Base-by-base conservation (phyloP, 2,329 filamentous ascomycete species). In the Fusarium sp. region DNA sequence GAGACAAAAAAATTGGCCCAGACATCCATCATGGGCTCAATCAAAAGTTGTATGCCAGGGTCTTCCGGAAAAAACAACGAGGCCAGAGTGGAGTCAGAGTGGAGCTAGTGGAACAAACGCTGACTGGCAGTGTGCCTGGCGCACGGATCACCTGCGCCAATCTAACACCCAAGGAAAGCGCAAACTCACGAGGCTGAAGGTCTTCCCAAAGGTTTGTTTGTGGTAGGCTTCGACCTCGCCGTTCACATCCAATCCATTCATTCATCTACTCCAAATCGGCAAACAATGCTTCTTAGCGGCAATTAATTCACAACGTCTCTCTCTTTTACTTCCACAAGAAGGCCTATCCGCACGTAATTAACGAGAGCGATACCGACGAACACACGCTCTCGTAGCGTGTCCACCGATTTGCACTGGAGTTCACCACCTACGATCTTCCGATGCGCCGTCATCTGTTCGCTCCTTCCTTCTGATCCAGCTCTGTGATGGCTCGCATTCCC, bases 41-140 rank as follows among this genome's bases (percentile, higher is more conserved):
- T 33, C 34, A 36, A 58, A 66, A 50, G 28, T 54, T 52, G 30
- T 50, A 28, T 30, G 52, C 49, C 38, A 50, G 50, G 67, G 69
- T 69, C 53, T 37, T 42, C 49, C 77, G 76, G 77, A 78, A 77
- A 76, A 78, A 77, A 75, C 60, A 64, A 57, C 70, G 59, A 72
- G 71, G 71, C 73, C 54, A 62, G 40, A 42, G 66, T 49, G 55
- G 54, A 40, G 71, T 72, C 52, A 61, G 40, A 42, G 66, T 49
- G 55, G 54, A 40, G 40, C 51, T 5, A 26, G 40, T 63, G 76
- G 76, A 76, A 76, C 56, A 74, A 71, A 65, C 62, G 51, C 69
- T 67, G 67, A 75, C 46, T 75, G 73, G 73, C 11, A 26, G 18
- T 38, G 57, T 61, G 34, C 50, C 30, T 47, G 46, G 12, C 53